These are phyloP conservation scores for Candida andamanensis DNA, from an alignment of 805 yeast genomes.

Conservation along the genomic window DNA sequence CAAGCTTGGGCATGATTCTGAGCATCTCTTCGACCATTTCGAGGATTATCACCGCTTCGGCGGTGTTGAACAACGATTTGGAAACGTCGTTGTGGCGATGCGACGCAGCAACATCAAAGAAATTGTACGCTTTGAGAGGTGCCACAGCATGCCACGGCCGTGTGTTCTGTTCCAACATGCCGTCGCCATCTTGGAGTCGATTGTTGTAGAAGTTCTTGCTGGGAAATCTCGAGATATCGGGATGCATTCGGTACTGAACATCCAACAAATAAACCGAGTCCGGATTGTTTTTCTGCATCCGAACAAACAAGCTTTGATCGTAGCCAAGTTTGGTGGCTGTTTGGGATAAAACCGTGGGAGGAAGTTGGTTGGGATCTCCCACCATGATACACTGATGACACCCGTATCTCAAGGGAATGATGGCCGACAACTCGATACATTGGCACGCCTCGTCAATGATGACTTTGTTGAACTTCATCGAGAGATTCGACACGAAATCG, in stretches of 20 bases:
- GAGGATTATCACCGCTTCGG: slow-evolving; percentile 70
- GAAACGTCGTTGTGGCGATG: slow-evolving; percentile 64
- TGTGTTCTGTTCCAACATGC: slow-evolving; percentile 53
- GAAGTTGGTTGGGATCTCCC: slow-evolving; percentile 97
- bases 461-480: slow-evolving; percentile 81
- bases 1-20: slow-evolving; percentile 43
- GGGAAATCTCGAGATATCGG: slow-evolving; percentile 83
- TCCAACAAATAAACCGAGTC: slow-evolving; percentile 67
- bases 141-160: slow-evolving; percentile 69
- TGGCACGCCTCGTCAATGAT: slow-evolving; percentile 97
- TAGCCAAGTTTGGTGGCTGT: slow-evolving; percentile 75
- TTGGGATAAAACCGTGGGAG: slow-evolving; percentile 92
- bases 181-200: slow-evolving; percentile 69
- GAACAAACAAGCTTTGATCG: slow-evolving; percentile 88
- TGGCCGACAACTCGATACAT: slow-evolving; percentile 86
- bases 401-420: slow-evolving; percentile 90
- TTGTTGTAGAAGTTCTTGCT: slow-evolving; percentile 76
- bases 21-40: slow-evolving; percentile 56
- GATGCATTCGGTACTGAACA: slow-evolving; percentile 98
- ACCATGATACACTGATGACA: slow-evolving; percentile 90
- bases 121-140: slow-evolving; percentile 68
- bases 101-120: slow-evolving; percentile 59
- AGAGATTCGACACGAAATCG: slow-evolving; percentile 69
- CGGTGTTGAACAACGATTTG: slow-evolving; percentile 62
- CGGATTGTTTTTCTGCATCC: slow-evolving; percentile 73